A percentile compares a stretch with the other conserved stretches of the same genome.
Conservation (phyloP, 768 basidiomycete genomes). For the Psilocybe cyanescens region DNA sequence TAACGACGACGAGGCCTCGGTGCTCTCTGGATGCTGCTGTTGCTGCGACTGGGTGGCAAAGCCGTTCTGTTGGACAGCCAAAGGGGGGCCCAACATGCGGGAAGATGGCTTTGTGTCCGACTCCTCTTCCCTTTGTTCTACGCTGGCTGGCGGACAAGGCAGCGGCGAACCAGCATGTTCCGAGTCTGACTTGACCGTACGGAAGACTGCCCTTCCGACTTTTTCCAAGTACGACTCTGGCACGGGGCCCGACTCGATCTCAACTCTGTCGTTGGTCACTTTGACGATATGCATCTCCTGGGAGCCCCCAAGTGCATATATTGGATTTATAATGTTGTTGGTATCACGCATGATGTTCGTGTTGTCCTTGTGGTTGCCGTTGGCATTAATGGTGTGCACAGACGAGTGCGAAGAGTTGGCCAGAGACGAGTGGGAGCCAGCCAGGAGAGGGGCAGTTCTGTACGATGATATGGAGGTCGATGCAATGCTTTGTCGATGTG, state of each 20-base stretch:
- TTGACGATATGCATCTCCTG: slow-evolving; percentile 60
- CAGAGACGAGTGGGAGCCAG: slow-evolving; percentile 22
- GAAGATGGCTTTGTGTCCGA: not conserved
- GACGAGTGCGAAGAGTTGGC: slow-evolving; percentile 35
- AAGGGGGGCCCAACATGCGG: slow-evolving; percentile 17
- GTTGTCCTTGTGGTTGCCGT: not conserved
- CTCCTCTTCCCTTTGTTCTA: slow-evolving; percentile 30
- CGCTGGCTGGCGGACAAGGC: slow-evolving; percentile 45
- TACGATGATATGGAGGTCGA: slow-evolving; percentile 30
- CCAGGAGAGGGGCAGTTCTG: slow-evolving; percentile 33
- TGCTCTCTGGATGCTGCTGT: not conserved
- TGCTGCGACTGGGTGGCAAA: not conserved
- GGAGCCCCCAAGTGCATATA: slow-evolving; percentile 22
- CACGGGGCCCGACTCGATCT: slow-evolving; percentile 41
- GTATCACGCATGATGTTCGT: not conserved
- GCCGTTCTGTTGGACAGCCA: not conserved
- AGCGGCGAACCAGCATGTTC: slow-evolving; percentile 32
- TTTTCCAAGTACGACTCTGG: slow-evolving; percentile 37
- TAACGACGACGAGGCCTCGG: not conserved
- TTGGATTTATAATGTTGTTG: slow-evolving; percentile 25
- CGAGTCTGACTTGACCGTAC: slow-evolving; percentile 27
- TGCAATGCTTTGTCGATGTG: slow-evolving; percentile 24
- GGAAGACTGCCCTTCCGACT: slow-evolving; percentile 34
- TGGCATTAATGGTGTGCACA: slow-evolving; percentile 30
- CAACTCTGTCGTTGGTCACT: slow-evolving; percentile 51